Evolutionary conservation across 1,284 basidiomycete genomes (phyloP).

Genomic region (Moesziomyces aphidis): DNA sequence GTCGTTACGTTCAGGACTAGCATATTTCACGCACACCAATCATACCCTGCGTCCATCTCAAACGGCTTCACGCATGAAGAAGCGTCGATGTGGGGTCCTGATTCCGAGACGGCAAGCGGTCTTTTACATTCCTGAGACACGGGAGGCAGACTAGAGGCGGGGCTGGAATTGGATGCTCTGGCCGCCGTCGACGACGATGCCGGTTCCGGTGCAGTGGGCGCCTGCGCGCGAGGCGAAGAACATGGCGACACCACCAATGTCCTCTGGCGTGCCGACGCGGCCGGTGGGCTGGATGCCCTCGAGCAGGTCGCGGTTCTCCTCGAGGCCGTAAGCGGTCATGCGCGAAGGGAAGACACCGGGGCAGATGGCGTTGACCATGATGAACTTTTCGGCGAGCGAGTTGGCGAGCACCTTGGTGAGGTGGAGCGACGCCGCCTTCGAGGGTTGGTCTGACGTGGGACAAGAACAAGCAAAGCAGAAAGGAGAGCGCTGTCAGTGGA

Average conservation of each 20-base stretch:
- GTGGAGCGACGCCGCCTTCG: conserved; percentile 81
- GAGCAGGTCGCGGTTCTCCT: conserved; percentile 69
- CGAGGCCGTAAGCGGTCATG: conserved; percentile 83
- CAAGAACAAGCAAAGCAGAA: not conserved
- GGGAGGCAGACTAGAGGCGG: conserved; percentile 12
- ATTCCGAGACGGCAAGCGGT: too few species aligned
- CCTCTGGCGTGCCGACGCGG: conserved; percentile 76
- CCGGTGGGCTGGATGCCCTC: conserved; percentile 65
- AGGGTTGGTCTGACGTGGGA: conserved; percentile 70
- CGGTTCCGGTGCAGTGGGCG: conserved; percentile 79
- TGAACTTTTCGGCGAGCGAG: conserved; percentile 73
- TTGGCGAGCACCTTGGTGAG: conserved; percentile 80
- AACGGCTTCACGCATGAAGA: not conserved
- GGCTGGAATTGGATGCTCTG: conserved; percentile 62
- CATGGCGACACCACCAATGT: conserved; percentile 80
- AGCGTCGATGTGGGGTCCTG: too few species aligned
- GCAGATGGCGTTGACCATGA: conserved; percentile 81
- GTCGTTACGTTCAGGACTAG: conserved; percentile 49
- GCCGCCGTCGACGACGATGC: conserved; percentile 78
- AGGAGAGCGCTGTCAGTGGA: conserved; percentile 1
- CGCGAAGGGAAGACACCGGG: conserved; percentile 84
- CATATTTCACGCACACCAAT: not conserved
- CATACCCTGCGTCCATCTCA: conserved; percentile 22
- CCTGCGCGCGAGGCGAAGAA: conserved; percentile 80
- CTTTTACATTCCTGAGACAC: not conserved